Evolutionary conservation across 2,329 filamentous ascomycete genomes (phyloP).

Genomic region (Fusarium drepaniforme): DNA sequence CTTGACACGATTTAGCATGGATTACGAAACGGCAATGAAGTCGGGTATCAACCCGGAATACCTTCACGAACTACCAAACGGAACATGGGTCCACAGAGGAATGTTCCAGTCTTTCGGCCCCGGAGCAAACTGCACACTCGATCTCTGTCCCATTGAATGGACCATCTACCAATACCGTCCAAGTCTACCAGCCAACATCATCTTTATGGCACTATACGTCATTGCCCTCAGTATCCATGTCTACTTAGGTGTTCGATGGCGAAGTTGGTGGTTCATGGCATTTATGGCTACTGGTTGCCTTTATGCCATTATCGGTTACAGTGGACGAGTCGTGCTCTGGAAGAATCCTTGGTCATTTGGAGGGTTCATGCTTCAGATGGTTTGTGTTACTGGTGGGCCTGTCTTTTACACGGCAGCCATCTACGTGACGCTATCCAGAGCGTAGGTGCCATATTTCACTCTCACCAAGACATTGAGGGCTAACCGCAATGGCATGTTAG

Average conservation of each 20-base stretch:
- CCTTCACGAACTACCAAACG: not conserved
- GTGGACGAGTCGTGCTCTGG: not conserved
- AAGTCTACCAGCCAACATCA: not conserved
- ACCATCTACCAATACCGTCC: not conserved
- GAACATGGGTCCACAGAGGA: not conserved
- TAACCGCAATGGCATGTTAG: not conserved
- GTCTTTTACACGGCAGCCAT: not conserved
- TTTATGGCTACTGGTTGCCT: not conserved
- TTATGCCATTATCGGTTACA: not conserved
- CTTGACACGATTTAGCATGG: not conserved
- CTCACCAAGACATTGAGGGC: not conserved
- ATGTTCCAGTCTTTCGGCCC: constrained; percentile 1
- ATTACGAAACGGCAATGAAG: not conserved
- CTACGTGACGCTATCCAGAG: not conserved
- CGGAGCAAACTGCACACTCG: not conserved
- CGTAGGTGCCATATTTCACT: not conserved
- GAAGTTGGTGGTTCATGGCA: not conserved
- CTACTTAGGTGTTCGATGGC: not conserved
- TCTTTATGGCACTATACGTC: not conserved
- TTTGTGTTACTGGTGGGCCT: not conserved
- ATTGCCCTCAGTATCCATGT: not conserved
- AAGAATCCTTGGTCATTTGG: not conserved
- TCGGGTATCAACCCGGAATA: not conserved
- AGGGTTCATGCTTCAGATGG: not conserved
- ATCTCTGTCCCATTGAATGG: constrained; percentile 2